Conservation (phyloP, 805 yeast genomes). For the Pichia heedii region DNA sequence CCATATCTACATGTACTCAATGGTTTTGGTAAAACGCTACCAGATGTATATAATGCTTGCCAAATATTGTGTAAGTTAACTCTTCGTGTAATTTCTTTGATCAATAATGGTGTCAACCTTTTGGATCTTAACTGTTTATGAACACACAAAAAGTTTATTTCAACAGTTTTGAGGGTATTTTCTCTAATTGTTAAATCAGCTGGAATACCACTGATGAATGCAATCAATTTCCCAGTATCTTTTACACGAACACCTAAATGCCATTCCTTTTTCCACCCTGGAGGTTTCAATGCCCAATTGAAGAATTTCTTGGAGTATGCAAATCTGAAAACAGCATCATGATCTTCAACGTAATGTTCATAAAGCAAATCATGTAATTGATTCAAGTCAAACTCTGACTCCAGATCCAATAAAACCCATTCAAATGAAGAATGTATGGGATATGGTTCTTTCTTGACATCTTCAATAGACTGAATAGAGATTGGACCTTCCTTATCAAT, state of each 20-base stretch:
- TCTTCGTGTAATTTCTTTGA: constrained; percentile 89
- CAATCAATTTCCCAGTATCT: constrained; percentile 68
- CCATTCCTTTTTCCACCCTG: constrained; percentile 89
- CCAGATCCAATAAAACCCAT: constrained; percentile 75
- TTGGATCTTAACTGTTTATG: constrained; percentile 92
- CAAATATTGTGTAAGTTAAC: constrained; percentile 78
- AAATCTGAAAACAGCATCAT: constrained; percentile 85
- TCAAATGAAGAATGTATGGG: constrained; percentile 74
- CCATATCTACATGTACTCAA: constrained; percentile 80
- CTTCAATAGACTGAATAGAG: constrained; percentile 51
- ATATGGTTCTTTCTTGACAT: constrained; percentile 62
- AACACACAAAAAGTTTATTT: constrained; percentile 87
- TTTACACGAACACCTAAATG: constrained; percentile 88
- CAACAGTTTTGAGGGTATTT: constrained; percentile 52
- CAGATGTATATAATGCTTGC: constrained; percentile 96
- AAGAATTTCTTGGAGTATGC: constrained; percentile 77
- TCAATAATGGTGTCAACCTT: constrained; percentile 87
- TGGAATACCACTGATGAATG: constrained; percentile 90
- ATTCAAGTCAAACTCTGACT: constrained; percentile 44
- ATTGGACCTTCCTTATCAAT: constrained; percentile 73
- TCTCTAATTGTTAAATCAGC: constrained; percentile 50
- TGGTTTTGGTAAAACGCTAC: constrained; percentile 88
- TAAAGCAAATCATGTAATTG: constrained; percentile 75
- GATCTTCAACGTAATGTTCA: constrained; percentile 92
- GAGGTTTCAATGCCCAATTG: constrained; percentile 89